phyloP scores from a whole-genome alignment of 371 early-diverging fungal species.

The Mortierella sp. region DNA sequence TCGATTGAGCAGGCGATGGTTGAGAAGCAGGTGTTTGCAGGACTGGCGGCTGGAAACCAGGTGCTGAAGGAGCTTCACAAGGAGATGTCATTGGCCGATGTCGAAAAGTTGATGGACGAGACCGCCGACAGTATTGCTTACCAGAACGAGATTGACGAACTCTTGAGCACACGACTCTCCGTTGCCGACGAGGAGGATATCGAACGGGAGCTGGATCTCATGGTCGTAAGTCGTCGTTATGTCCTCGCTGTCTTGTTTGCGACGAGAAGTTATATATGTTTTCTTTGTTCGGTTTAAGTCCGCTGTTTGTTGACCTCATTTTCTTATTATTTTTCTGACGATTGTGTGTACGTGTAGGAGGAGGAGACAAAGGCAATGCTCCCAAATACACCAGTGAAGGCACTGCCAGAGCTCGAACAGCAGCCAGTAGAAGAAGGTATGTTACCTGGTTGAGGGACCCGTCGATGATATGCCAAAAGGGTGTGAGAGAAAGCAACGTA shows the following conservation, averaged over 20 bases:
- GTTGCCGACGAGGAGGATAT: slow-evolving; percentile 91
- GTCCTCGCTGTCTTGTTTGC: too few species aligned
- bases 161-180: slow-evolving; percentile 78
- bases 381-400: slow-evolving; percentile 1
- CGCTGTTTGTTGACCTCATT: neutral
- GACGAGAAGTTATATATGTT: neutral
- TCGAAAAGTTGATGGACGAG: slow-evolving; percentile 94
- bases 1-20: slow-evolving; percentile 94
- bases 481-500: too few species aligned
- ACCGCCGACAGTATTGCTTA: slow-evolving; percentile 96
- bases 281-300: neutral
- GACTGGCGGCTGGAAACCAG: slow-evolving; percentile 86
- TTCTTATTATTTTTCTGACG: neutral
- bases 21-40: slow-evolving; percentile 89
- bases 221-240: slow-evolving; percentile 61
- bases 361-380: slow-evolving; percentile 7
- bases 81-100: slow-evolving; percentile 93
- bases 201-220: slow-evolving; percentile 79
- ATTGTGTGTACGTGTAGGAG: neutral
- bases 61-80: slow-evolving; percentile 91
- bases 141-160: slow-evolving; percentile 91
- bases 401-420: neutral
- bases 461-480: too few species aligned
- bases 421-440: slow-evolving; percentile 8
- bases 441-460: neutral